Base-by-base conservation (phyloP, 768 basidiomycete genomes). In the Lactarius sanguifluus region DNA sequence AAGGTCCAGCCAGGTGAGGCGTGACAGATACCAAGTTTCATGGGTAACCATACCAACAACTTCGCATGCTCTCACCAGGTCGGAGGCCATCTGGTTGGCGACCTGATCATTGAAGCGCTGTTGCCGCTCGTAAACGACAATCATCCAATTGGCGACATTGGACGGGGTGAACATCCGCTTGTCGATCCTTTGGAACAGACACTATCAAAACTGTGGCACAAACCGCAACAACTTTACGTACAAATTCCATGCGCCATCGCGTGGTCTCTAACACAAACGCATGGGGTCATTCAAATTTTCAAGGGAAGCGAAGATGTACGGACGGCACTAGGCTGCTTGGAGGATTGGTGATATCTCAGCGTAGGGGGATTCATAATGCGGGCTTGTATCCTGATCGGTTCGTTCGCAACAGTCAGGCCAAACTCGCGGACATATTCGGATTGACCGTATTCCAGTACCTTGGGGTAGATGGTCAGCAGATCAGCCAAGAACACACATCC, bases 231-330 rank as follows among this genome's bases (percentile, higher is more conserved):
- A 7, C 15, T 3, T 36, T 4, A 78, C 77, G 52, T 62, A 86
- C 91, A 92, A 90, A 65, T 92, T 93, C 91, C 91, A 93, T 0
- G 85, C 76, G 8, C 91, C 91, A 62, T 91, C 85, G 8, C 75
- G 77, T 0, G 90, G 90, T 43, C 73, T 75, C 88, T 90, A 67
- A 13, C 59, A 67, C 34, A 38, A 64, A 50, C 34, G 57, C 2
- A 62, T 50, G 15, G 34, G 25, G 47, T 36, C 23, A 60, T 41
- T 45, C 15, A 16, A 12, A 15, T 64, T 18, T 40, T 54, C 64
- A 30, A 55, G 13, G 30, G 6, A 59, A 23, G 40, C 30, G 36
- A 38, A 38, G 1, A 38, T 55, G 63, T 1, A 77, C 86, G 70
- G 69, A 88, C 88, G 20, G 90, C 84, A 9, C 81, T 86, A 9